Evolutionary conservation across 495 filamentous ascomycete species (phyloP).

Genomic region (Letharia columbiana): DNA sequence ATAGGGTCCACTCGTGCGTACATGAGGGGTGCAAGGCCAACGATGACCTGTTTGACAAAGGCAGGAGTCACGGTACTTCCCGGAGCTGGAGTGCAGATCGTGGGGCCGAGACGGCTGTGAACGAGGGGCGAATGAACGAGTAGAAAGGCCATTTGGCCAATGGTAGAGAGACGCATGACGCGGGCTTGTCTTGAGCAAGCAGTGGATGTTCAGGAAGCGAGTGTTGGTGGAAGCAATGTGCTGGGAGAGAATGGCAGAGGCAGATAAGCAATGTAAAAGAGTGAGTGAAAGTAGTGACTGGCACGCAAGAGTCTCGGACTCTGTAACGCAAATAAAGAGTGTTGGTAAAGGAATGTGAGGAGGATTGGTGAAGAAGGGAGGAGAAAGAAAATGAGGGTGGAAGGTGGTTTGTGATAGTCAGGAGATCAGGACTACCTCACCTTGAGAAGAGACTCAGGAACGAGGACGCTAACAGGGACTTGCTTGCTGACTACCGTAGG

Average conservation of each 20-base stretch:
- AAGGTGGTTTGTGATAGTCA: not conserved
- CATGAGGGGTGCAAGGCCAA: slow-evolving; percentile 31
- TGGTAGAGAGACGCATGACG: slow-evolving; percentile 2
- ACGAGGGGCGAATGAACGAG: not conserved
- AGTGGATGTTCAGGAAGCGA: not conserved
- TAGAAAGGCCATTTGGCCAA: not conserved
- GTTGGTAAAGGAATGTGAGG: slow-evolving; percentile 9
- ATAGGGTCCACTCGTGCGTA: slow-evolving; percentile 65
- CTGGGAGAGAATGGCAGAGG: not conserved
- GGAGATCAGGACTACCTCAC: not conserved
- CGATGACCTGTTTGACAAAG: not conserved
- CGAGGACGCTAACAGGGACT: not conserved
- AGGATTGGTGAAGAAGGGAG: not conserved
- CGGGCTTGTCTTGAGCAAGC: not conserved
- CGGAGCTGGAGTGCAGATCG: not conserved
- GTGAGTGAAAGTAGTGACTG: slow-evolving; percentile 19
- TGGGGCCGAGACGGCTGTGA: not conserved
- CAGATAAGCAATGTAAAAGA: slow-evolving; percentile 11
- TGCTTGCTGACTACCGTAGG: no score
- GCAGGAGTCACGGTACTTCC: not conserved
- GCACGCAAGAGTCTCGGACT: slow-evolving; percentile 21
- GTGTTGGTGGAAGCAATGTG: not conserved
- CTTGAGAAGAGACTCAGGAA: not conserved
- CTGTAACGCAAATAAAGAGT: slow-evolving; percentile 14
- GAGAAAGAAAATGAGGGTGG: not conserved